Evolutionary conservation across 768 basidiomycete genomes (phyloP), one percentile per base, ranked within the genome.

Genomic region (Pleurotus platypus): DNA sequence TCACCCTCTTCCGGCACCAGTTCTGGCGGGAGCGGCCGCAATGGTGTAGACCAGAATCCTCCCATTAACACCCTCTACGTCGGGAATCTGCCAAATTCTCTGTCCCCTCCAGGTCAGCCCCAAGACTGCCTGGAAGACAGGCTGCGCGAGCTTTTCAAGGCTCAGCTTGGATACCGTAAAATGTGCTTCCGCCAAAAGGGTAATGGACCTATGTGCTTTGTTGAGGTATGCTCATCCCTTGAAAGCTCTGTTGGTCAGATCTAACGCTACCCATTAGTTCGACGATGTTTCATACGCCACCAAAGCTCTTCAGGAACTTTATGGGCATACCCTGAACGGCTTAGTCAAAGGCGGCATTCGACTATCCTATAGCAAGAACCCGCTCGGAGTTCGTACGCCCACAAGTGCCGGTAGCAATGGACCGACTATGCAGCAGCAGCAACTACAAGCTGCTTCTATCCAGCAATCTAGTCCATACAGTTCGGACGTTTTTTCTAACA

Each of bases 31-130:
- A 77, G 76, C 57, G 76, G 75, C 11, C 69, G 74, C 60, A 77
- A 75, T 42, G 73, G 77, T 24, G 75, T 86, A 37, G 96, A 98
- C 72, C 93, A 96, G 75, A 98, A 98, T 69, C 95, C 95, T 64
- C 95, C 95, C 12, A 98, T 98, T 72, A 98, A 97, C 66, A 99
- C 97, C 0, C 78, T 99, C n/a, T 98, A 98, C 67, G 94, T 99
- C n/a, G 97, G 97, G 46, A 98, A 98, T 64, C 74, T 99, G 58
- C 97, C 96, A 2, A 91, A 90, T 4, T 83, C 87, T 30, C 83
- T 87, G 20, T 80, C 86, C 15, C 83, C 89, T 5, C 72, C 78
- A 3, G 87, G 90, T 2, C 87, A 85, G 64, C 84, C 91, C 38
- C 82, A 86, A 46, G 87, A 89, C 62, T 84, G 87, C 64, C 80